These are phyloP conservation scores for Fonsecaea monophora DNA, from an alignment of 2,329 filamentous ascomycete species.

Conservation along the genomic window DNA sequence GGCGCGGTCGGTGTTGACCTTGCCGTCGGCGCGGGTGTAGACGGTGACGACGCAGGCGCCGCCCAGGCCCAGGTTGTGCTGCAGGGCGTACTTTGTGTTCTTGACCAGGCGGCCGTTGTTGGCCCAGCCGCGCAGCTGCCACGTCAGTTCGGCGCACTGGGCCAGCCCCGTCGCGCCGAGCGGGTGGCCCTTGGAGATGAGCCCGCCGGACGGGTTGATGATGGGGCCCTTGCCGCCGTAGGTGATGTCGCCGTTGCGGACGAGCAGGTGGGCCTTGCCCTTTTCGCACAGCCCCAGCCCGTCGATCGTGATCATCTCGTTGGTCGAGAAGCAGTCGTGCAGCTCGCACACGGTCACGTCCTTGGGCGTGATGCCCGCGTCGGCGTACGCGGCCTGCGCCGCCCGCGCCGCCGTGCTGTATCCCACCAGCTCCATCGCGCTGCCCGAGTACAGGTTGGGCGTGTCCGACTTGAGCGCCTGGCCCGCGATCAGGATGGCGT, in stretches of 20 bases:
- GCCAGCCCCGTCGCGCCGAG: conserved; percentile 90
- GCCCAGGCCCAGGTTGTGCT: conserved; percentile 92
- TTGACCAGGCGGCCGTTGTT: conserved; percentile 76
- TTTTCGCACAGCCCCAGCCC: conserved; percentile 79
- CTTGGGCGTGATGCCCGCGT: conserved; percentile 70
- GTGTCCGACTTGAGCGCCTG: conserved; percentile 85
- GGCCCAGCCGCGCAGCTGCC: conserved; percentile 96
- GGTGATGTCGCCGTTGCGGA: conserved; percentile 85
- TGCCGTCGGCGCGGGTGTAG: conserved; percentile 82
- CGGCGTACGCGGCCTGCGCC: conserved; percentile 69
- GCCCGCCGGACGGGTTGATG: conserved; percentile 89
- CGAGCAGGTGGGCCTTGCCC: conserved; percentile 90
- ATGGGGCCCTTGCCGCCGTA: conserved; percentile 77
- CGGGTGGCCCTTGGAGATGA: conserved; percentile 95
- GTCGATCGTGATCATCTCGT: conserved; percentile 90
- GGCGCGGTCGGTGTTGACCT: conserved; percentile 54
- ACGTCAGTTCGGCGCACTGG: conserved; percentile 92
- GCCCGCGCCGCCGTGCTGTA: conserved; percentile 82
- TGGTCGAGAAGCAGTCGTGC: conserved; percentile 97
- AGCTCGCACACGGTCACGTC: conserved; percentile 87
- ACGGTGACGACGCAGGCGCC: conserved; percentile 90
- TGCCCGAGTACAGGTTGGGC: conserved; percentile 75
- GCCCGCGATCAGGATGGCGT: conserved; percentile 85
- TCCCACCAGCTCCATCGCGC: conserved; percentile 86
- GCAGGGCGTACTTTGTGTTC: conserved; percentile 74